Conservation (phyloP, 768 basidiomycete genomes). For the Macrolepiota fuliginosa region DNA sequence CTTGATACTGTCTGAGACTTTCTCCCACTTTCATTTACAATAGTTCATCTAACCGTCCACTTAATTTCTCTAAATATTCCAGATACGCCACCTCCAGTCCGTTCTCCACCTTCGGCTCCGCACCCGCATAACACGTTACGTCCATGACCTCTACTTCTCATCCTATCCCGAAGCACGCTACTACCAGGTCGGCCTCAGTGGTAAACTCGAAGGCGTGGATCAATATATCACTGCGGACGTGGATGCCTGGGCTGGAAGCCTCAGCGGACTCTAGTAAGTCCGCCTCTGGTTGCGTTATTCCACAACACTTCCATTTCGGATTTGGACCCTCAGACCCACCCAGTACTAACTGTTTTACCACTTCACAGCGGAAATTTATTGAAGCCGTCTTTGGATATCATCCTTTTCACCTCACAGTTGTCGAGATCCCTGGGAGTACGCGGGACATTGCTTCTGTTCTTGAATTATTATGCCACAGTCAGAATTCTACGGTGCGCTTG, state of each 20-base stretch:
- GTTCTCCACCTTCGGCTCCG: conserved; percentile 81
- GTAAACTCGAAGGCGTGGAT: conserved; percentile 69
- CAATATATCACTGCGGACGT: conserved; percentile 95
- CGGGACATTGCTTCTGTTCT: conserved; percentile 79
- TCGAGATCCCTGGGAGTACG: conserved; percentile 81
- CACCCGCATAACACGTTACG: conserved; percentile 86
- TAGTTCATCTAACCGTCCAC: background rate
- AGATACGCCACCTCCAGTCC: conserved; percentile 89
- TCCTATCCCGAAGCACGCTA: conserved; percentile 70
- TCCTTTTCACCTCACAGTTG: conserved; percentile 91
- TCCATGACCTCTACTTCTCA: conserved; percentile 89
- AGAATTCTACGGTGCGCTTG: conserved; percentile 47
- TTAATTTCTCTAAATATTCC: background rate
- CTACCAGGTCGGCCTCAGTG: conserved; percentile 37
- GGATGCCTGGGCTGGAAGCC: conserved; percentile 81
- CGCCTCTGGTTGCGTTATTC: background rate
- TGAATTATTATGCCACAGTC: conserved; percentile 86
- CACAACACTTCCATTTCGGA: background rate
- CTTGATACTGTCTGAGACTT: background rate
- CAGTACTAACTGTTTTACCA: background rate
- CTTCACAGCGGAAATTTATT: conserved; percentile 79
- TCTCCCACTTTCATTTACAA: background rate
- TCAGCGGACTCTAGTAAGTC: conserved; percentile 85
- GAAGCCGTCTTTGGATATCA: conserved; percentile 87
- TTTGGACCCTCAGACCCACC: background rate